These are phyloP conservation scores for Beauveria brongniartii DNA, from an alignment of 2,329 filamentous ascomycete genomes.

Conservation along the genomic window DNA sequence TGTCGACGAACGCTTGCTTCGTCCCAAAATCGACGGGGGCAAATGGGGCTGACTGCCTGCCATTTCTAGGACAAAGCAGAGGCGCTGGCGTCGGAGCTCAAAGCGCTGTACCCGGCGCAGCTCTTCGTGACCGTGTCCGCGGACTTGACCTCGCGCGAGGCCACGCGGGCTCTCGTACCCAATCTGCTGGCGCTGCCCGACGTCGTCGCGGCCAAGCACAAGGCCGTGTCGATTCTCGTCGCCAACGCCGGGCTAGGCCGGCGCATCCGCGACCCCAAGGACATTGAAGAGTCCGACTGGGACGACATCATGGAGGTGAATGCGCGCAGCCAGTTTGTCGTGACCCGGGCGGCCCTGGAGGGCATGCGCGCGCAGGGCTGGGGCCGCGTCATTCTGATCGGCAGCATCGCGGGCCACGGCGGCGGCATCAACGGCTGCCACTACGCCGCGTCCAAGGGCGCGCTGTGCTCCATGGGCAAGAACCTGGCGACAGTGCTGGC, in stretches of 20 bases:
- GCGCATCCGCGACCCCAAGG: conserved; percentile 45
- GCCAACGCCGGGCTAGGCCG: conserved; percentile 61
- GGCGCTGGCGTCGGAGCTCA: conserved; percentile 20
- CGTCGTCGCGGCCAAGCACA: conserved; percentile 17
- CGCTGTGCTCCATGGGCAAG: conserved; percentile 52
- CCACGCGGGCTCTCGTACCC: conserved; percentile 18
- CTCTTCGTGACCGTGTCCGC: conserved; percentile 21
- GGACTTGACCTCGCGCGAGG: conserved; percentile 21
- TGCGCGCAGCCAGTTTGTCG: conserved; percentile 51
- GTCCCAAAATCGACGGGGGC: not conserved
- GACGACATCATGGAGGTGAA: conserved; percentile 56
- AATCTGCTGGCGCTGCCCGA: conserved; percentile 14
- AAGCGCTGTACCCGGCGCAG: conserved; percentile 18
- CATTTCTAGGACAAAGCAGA: conserved; percentile 22
- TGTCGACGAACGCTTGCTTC: not conserved
- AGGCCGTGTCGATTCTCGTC: conserved; percentile 44
- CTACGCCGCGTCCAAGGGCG: conserved; percentile 54
- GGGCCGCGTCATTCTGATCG: conserved; percentile 58
- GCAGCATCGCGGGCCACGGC: conserved; percentile 54
- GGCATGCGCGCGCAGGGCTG: conserved; percentile 52
- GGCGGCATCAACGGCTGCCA: conserved; percentile 57
- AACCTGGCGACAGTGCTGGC: conserved; percentile 54
- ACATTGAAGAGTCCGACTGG: conserved; percentile 56
- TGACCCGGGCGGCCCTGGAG: conserved; percentile 51
- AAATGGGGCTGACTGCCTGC: not conserved